Evolutionary conservation across 2,329 filamentous ascomycete species (phyloP).

Genomic region (Paecilomyces fulvus): DNA sequence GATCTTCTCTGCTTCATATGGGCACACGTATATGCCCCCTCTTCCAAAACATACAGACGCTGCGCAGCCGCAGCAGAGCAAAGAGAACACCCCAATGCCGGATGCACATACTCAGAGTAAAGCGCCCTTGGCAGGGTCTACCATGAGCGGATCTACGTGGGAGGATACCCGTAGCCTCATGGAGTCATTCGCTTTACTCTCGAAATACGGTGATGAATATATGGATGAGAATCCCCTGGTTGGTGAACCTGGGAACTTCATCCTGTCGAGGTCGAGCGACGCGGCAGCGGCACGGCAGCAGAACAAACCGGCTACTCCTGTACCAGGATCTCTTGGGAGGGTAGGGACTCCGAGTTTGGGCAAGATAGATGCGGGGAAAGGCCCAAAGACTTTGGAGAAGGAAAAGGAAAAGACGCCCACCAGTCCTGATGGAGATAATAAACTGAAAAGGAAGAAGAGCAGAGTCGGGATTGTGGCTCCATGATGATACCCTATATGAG

Average conservation of each 20-base stretch:
- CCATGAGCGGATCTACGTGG: slow-evolving; percentile 15
- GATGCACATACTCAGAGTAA: slow-evolving; percentile 24
- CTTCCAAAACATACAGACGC: slow-evolving; percentile 32
- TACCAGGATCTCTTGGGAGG: slow-evolving; percentile 7
- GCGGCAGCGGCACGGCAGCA: slow-evolving; percentile 14
- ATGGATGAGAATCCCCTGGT: slow-evolving; percentile 56
- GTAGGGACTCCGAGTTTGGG: slow-evolving; percentile 25
- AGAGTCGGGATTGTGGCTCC: slow-evolving; percentile 19
- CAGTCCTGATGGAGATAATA: slow-evolving; percentile 26
- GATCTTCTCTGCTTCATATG: slow-evolving; percentile 50
- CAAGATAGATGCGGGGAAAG: slow-evolving; percentile 15
- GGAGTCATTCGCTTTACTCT: slow-evolving; percentile 43
- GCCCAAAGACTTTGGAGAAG: slow-evolving; percentile 22
- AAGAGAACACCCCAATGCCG: slow-evolving; percentile 41
- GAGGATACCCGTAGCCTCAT: slow-evolving; percentile 35
- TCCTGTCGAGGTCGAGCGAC: slow-evolving; percentile 40
- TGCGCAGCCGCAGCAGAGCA: slow-evolving; percentile 36
- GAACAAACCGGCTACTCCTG: slow-evolving; percentile 3
- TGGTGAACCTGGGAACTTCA: slow-evolving; percentile 56
- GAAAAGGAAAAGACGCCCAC: slow-evolving; percentile 25
- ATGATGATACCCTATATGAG: slow-evolving; percentile 16
- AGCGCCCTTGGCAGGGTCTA: slow-evolving; percentile 14
- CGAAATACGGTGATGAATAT: slow-evolving; percentile 51
- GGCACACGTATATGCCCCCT: slow-evolving; percentile 51
- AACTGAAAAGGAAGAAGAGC: slow-evolving; percentile 27